Base-by-base conservation (phyloP, 345 rosid species). In the Clarkia xantiana region DNA sequence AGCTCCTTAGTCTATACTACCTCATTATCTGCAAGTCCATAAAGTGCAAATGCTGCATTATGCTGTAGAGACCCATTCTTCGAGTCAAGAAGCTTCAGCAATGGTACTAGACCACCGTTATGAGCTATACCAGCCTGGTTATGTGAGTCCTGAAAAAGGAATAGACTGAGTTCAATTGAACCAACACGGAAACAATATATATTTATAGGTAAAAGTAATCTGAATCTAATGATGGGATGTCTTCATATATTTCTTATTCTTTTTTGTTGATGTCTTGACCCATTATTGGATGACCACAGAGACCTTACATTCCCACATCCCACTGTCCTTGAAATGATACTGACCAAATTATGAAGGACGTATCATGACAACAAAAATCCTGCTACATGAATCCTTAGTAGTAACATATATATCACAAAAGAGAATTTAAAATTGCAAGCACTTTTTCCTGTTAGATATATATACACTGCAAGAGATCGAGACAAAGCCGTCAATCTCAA, bases 11-110 rank as follows among this genome's bases (percentile, higher is more conserved):
- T n/a, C 47, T 29, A 68, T 9, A 43, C 49, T 67, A 87, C 99
- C 99, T 93, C 96, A 67, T 93, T 93, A 59, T 93, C 99, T 42
- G 95, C 96, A 57, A 93, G 95, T 49, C 99, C 99, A 68, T 87
- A 93, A 40, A 93, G 84, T 61, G 99, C 94, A 82, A 93, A 93
- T 16, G 99, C 99, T 44, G 95, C 99, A 74, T 87, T 93, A 56
- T 93, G 99, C 68, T 93, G 99, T 76, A 93, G 68, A 48, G 95
- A 93, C 50, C 96, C 96, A 71, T 82, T 84, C 71, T 77, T 93
- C 44, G 96, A 87, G 74, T 87, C 96, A 18, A 93, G 83, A 69
- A 93, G 96, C 82, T 82, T 87, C 59, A 93, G 57, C 57, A 93
- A 64, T 54, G 99, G 96, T 60, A 67, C 66, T 59, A 93, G 71